A percentile compares a stretch with the other conserved stretches of the same genome.
Evolutionary conservation across 2,329 filamentous ascomycete species (phyloP).

Genomic region (Sporothrix brunneoviolacea): DNA sequence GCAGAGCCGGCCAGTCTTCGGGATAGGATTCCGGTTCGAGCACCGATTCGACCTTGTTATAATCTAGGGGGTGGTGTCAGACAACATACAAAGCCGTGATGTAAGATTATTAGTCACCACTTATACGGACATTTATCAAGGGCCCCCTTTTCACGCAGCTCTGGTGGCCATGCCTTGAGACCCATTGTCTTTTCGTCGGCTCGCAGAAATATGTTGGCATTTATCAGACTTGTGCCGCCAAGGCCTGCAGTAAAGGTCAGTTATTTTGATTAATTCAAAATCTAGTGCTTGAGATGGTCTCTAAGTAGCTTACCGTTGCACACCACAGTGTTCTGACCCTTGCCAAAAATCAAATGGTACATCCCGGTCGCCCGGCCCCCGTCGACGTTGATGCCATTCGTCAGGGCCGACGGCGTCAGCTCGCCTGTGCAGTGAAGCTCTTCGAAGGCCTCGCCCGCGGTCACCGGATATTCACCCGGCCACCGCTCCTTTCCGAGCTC

Average conservation of each 20-base stretch:
- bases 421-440: conserved; percentile 53
- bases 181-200: conserved; percentile 48
- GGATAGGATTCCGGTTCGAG: conserved; percentile 56
- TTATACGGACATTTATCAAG: conserved; percentile 43
- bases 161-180: conserved; percentile 51
- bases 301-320: conserved; percentile 39
- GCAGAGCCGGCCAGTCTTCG: conserved; percentile 46
- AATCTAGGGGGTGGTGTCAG: conserved; percentile 43
- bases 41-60: conserved; percentile 46
- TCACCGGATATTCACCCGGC: conserved; percentile 58
- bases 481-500: conserved; percentile 59
- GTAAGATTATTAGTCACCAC: neutral
- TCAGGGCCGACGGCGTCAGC: conserved; percentile 34
- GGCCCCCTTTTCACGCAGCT: conserved; percentile 40
- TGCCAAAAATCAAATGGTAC: conserved; percentile 56
- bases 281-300: no score
- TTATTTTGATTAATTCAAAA: no score
- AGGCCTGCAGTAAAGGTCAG: conserved; percentile 38
- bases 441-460: conserved; percentile 36
- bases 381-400: conserved; percentile 36
- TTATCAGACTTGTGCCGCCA: conserved; percentile 59
- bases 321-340: conserved; percentile 57
- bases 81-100: no score
- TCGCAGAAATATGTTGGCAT: conserved; percentile 60
- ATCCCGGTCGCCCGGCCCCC: conserved; percentile 52